A percentile compares a stretch with the other conserved stretches of the same genome.
These are phyloP conservation scores for Botrytis paeoniae DNA, from an alignment of 2,329 filamentous ascomycete species.

Conservation along the genomic window DNA sequence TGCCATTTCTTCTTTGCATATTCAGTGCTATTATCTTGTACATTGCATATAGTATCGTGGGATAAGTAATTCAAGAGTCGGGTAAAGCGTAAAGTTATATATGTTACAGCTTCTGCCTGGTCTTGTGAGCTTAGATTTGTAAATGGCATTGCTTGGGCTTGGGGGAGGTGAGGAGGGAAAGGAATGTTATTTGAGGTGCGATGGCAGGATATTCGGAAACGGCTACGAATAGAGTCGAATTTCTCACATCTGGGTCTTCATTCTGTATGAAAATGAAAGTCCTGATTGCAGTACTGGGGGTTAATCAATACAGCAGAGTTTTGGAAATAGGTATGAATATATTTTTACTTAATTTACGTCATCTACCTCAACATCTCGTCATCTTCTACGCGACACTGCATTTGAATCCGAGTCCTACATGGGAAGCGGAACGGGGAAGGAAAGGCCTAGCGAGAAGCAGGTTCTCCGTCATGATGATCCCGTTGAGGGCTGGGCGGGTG, in stretches of 20 bases:
- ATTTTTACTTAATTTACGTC: not conserved
- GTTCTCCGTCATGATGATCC: not conserved
- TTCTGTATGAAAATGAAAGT: too few relatives aligned
- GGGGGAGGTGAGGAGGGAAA: not conserved
- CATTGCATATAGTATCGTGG: not conserved
- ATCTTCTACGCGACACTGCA: not conserved
- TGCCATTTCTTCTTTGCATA: not conserved
- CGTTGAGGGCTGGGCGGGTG: not conserved
- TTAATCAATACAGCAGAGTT: not conserved
- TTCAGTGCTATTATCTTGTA: not conserved
- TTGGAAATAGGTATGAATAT: not conserved
- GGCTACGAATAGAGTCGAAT: not conserved
- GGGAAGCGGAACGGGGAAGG: not conserved
- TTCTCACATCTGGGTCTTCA: not conserved
- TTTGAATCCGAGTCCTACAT: not conserved
- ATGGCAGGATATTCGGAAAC: not conserved
- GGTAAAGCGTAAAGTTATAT: not conserved
- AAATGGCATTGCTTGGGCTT: not conserved
- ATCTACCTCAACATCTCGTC: not conserved
- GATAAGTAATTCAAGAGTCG: not conserved
- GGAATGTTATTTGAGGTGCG: not conserved
- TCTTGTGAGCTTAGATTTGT: not conserved
- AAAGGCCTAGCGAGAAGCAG: not conserved
- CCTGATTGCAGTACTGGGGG: not conserved
- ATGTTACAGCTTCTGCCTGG: not conserved